Evolutionary conservation across 164 flowering plant species (phyloP), one percentile per base, ranked within the genome.

Genomic region (Stephania cephalantha): DNA sequence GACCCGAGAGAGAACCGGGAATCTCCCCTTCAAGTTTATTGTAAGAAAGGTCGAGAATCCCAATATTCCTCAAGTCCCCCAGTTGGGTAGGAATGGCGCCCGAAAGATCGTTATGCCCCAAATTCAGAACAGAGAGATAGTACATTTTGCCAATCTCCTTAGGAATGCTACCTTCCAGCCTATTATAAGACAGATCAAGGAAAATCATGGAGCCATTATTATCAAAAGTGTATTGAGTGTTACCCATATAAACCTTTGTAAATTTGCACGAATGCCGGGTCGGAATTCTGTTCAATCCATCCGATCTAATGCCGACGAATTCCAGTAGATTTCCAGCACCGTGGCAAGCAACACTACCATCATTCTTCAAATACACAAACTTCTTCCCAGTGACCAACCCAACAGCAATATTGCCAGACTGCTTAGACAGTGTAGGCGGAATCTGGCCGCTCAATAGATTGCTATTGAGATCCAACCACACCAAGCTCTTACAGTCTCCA

Each of bases 311-410:
- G 20, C 98, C 98, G 2, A 87, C 88, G 76, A 88, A 93, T 80
- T 94, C 99, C 12, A 96, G 90, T 79, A 96, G 85, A 78, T 88
- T 94, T 70, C 98, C 99, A 0, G 98, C 91, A 30, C 99, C 99
- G 65, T 85, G 98, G 78, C 99, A 96, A 58, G 79, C 83, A 48
- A 82, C 80, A 22, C 91, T 87, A 8, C 94, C 95, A 74, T 91
- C 91, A 64, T 90, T 91, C 86, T 85, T 96, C 73, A 94, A 77
- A 71, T 96, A 96, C 3, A 81, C 90, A 76, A 85, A 96, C 77
- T 79, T 84, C 86, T 92, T 96, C 29, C 90, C 95, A 0, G 85
- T 82, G 9, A 90, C 83, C 74, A 90, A 79, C 7, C 88, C 91
- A 0, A 78, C 95, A 0, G 90, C 91, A 48, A 94, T 89, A 22